Evolutionary conservation across 1,284 basidiomycete species (phyloP), one percentile per base, ranked within the genome.

Genomic region (Marasmius sp.): DNA sequence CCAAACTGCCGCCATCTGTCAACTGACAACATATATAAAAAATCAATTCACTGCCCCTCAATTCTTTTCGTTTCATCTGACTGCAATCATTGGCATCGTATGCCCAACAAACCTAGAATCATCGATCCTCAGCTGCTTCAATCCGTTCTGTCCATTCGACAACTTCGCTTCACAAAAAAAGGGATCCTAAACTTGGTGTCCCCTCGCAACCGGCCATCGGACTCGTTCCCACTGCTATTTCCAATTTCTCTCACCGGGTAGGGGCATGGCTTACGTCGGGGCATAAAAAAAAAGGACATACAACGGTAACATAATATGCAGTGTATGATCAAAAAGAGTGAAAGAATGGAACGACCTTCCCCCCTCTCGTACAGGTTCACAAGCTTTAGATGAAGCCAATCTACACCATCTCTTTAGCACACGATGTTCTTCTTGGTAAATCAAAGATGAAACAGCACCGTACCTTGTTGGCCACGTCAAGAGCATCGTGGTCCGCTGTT

Each of bases 381-480:
- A 27, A 27, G 27, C 27, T 67, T 83, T 83, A 92, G 77, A 92
- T 92, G 84, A 92, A 92, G 65, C 91, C 91, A 75, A 93, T 93
- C 91, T 92, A 64, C 27, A 38, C 39, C 57, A 61, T 61, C 43
- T 34, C 61, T 16, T 53, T 34, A 61, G 64, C 34, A 64, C 64
- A 55, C 58, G 41, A 57, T 50, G 55, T 22, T 22, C 14, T 22
- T 43, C 54, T 48, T 7, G 54, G 41, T 39, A 5, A 33, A 34
- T 34, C 38, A 43, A 7, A n/a, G 36, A 27, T 41, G 33, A 56
- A 12, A 6, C 11, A 56, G 38, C 34, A 51, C 56, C 87, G 62
- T 65, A 97, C 95, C 91, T 97, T 98, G 93, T 98, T 99, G 70
- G 96, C 95, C 68, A 99, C 94, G 78, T 99, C 97, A 70, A 98